Evolutionary conservation across 1,284 basidiomycete genomes (phyloP).

Genomic region (Singerocomus rubriflavus): DNA sequence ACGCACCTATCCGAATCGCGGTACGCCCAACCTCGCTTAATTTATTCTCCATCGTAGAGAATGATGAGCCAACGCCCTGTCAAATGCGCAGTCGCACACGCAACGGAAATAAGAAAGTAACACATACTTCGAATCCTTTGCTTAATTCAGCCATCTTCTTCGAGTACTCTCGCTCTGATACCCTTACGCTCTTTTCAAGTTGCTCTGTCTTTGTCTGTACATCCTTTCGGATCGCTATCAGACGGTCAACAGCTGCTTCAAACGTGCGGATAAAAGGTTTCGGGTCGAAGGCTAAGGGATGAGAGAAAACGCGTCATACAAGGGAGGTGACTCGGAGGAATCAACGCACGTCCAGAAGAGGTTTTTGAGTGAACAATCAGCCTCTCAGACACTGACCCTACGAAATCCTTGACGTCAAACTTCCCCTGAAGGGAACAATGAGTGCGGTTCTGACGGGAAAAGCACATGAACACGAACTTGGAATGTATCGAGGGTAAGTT

Average conservation of each 20-base stretch:
- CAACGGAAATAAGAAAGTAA: background rate
- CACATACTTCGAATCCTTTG: constrained; percentile 83
- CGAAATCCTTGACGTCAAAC: constrained; percentile 90
- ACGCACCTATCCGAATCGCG: constrained; percentile 87
- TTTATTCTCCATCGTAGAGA: constrained; percentile 79
- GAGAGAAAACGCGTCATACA: constrained; percentile 11
- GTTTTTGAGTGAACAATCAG: constrained; percentile 81
- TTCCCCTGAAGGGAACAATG: constrained; percentile 55
- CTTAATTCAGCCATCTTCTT: constrained; percentile 91
- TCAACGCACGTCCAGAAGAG: constrained; percentile 74
- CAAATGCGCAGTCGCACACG: constrained; percentile 7
- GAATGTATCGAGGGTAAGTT: constrained; percentile 65
- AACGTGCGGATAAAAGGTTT: constrained; percentile 91
- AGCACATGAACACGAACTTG: constrained; percentile 41
- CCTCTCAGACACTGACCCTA: constrained; percentile 82
- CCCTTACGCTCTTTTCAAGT: constrained; percentile 88
- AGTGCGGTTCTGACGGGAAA: background rate
- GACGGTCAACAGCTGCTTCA: constrained; percentile 83
- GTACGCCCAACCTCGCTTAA: constrained; percentile 95
- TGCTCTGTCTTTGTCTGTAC: constrained; percentile 87
- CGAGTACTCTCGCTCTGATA: constrained; percentile 91
- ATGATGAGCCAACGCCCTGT: constrained; percentile 80
- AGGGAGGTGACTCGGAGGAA: background rate
- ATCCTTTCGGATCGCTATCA: constrained; percentile 83
- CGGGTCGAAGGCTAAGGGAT: constrained; percentile 79